These are phyloP conservation scores for Saccharomycopsis amapae DNA, from an alignment of 805 yeast genomes.

Conservation along the genomic window DNA sequence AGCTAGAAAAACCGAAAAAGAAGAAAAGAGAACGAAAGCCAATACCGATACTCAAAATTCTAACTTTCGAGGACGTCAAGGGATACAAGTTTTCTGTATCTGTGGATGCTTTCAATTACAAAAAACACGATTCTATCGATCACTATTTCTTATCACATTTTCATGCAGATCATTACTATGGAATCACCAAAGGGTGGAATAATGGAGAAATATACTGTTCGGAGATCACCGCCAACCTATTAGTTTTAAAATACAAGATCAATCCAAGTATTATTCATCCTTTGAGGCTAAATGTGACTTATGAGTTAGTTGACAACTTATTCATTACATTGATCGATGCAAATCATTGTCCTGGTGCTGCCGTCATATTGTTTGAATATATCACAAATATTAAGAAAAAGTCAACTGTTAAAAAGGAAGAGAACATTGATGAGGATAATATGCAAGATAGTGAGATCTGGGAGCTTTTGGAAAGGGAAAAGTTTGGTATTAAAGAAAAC, in stretches of 20 bases:
- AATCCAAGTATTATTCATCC: conserved; percentile 35
- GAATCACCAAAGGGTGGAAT: conserved; percentile 71
- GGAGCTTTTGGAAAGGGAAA: neutral
- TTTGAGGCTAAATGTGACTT: conserved; percentile 37
- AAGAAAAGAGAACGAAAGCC: conserved; percentile 13
- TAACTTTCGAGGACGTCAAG: conserved; percentile 12
- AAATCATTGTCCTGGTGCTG: conserved; percentile 97
- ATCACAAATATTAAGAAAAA: conserved; percentile 5
- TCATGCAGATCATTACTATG: conserved; percentile 93
- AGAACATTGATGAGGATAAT: neutral
- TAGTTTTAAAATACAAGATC: conserved; percentile 48
- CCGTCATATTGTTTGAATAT: conserved; percentile 55
- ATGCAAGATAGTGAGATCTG: neutral
- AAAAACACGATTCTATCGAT: conserved; percentile 29
- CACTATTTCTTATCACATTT: conserved; percentile 72
- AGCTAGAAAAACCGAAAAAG: neutral
- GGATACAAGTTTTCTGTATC: conserved; percentile 6
- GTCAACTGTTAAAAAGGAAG: neutral
- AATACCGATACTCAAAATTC: conserved; percentile 19
- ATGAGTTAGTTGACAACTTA: conserved; percentile 33
- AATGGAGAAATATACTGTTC: conserved; percentile 70
- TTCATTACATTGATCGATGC: conserved; percentile 69
- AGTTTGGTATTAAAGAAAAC: neutral
- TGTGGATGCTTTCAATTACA: conserved; percentile 20
- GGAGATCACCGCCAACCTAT: conserved; percentile 54